These are phyloP conservation scores for Phylloporus sp. DNA, from an alignment of 1,284 basidiomycete species.

Conservation along the genomic window DNA sequence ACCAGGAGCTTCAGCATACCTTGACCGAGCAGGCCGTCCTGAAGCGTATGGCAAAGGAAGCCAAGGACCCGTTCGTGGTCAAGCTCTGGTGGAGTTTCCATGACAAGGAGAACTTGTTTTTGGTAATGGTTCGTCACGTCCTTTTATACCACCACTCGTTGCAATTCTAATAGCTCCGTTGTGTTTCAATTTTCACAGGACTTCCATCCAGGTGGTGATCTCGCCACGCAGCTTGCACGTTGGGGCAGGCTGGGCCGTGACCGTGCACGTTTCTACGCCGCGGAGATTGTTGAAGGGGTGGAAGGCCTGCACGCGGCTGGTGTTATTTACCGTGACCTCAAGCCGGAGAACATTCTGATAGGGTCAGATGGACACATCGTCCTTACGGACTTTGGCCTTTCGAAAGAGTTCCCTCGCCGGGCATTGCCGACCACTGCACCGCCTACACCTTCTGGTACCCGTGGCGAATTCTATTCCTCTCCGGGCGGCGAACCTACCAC, in stretches of 20 bases:
- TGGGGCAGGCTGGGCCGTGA: slow-evolving; percentile 93
- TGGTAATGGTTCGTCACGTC: slow-evolving; percentile 73
- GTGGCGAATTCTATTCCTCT: slow-evolving; percentile 57
- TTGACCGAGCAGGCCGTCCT: slow-evolving; percentile 94
- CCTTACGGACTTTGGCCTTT: slow-evolving; percentile 93
- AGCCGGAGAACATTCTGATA: slow-evolving; percentile 95
- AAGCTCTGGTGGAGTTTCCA: slow-evolving; percentile 96
- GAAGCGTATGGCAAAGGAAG: slow-evolving; percentile 85
- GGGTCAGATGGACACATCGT: slow-evolving; percentile 94
- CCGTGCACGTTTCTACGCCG: slow-evolving; percentile 93
- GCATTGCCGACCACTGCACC: slow-evolving; percentile 56
- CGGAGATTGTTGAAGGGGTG: slow-evolving; percentile 94
- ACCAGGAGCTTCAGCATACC: slow-evolving; percentile 95
- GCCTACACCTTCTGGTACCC: slow-evolving; percentile 61
- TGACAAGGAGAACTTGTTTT: slow-evolving; percentile 92
- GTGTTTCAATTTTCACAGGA: slow-evolving; percentile 60
- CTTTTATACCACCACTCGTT: slow-evolving; percentile 30
- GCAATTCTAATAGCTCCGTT: slow-evolving; percentile 16
- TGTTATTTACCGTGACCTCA: slow-evolving; percentile 89
- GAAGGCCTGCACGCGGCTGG: slow-evolving; percentile 89
- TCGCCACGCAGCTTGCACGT: slow-evolving; percentile 94
- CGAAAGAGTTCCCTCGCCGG: slow-evolving; percentile 82
- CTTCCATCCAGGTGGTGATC: slow-evolving; percentile 95
- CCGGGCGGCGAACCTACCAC: slow-evolving; percentile 56
- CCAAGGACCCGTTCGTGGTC: slow-evolving; percentile 90